Percentiles rank a stretch among this genome's conserved stretches.
Evolutionary conservation across 2,329 filamentous ascomycete genomes (phyloP).

Genomic region (Penicillium oxalicum): DNA sequence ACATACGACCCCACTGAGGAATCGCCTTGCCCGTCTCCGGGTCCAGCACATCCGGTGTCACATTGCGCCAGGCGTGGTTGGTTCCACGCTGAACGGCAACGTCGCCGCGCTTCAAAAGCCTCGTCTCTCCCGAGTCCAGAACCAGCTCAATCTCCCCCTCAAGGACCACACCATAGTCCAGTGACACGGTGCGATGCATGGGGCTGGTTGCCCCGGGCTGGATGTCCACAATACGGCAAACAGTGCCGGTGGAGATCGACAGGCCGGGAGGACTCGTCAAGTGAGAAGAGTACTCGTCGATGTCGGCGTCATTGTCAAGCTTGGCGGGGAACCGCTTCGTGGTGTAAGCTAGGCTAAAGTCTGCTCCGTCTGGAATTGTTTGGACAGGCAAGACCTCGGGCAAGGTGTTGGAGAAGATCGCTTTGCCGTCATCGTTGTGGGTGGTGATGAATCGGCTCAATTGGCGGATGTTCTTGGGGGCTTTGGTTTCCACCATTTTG

Average conservation of each 20-base stretch:
- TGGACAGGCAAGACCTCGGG: conserved; percentile 17
- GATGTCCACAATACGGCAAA: conserved; percentile 13
- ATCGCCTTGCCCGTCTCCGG: conserved; percentile 7
- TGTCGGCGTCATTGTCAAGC: conserved; percentile 43
- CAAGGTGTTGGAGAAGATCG: conserved; percentile 30
- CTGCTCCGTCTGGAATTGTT: conserved; percentile 36
- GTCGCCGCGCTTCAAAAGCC: conserved; percentile 45
- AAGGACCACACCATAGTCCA: conserved; percentile 13
- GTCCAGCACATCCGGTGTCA: conserved; percentile 16
- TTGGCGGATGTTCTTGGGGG: conserved; percentile 30
- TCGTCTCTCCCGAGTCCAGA: conserved; percentile 45
- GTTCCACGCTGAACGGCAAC: conserved; percentile 47
- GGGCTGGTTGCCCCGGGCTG: conserved; percentile 1
- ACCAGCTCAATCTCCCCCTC: conserved; percentile 18
- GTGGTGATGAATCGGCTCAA: conserved; percentile 28
- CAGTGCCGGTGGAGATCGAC: conserved; percentile 20
- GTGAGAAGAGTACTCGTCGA: conserved; percentile 42
- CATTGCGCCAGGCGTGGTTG: conserved; percentile 37
- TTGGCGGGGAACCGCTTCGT: conserved; percentile 45
- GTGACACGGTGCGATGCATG: conserved; percentile 11
- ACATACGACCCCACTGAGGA: conserved; percentile 23
- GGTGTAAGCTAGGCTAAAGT: conserved; percentile 47
- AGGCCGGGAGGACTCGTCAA: conserved; percentile 46
- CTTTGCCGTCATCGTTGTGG: conserved; percentile 30
- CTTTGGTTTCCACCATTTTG: conserved; percentile 3